Evolutionary conservation across 768 basidiomycete genomes (phyloP), one percentile per base, ranked within the genome.

Genomic region (Xerocomellus intermedius): DNA sequence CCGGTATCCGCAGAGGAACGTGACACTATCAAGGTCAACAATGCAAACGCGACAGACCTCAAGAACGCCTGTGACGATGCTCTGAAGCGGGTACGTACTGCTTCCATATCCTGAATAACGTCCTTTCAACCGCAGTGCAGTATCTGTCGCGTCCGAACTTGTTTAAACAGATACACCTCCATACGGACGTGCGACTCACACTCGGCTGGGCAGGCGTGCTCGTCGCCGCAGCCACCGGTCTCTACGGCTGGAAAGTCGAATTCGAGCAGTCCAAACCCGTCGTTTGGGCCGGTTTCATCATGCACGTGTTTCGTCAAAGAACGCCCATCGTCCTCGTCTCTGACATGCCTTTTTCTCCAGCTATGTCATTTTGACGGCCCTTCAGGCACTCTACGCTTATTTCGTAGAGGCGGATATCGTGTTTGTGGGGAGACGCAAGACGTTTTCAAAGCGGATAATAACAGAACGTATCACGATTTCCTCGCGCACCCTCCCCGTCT

Each of bases 391-490:
- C 32, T 96, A 96, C 65, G 81, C 87, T n/a, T 91, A 89, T 67
- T 90, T 91, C 59, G 72, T 95, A 53, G 93, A 95, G 69, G 86
- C 87, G 33, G 80, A 89, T 55, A 86, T 83, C 49, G 84, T 96
- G 56, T 98, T 93, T 67, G 84, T 89, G 24, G 94, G 94, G 35
- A 91, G 88, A 68, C 84, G 94, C 59, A 94, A 95, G 73, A 88
- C 90, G 16, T 84, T 96, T 58, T 89, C 90, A 16, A 93, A 91
- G 70, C 69, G 95, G 88, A 96, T 97, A 66, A 86, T 95, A 44
- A 93, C 91, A 3, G 94, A 98, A 68, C 85, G 87, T 59, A 82
- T 98, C 73, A 89, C 85, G 28, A 79, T 95, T 52, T 79, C 83
- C 21, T 88, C 93, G 5, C 78, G 77, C 30, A 89, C 90, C 4